Percentiles rank a stretch among this genome's conserved stretches.
Conservation (phyloP, 768 basidiomycete species). For the Lactifluus volemus region DNA sequence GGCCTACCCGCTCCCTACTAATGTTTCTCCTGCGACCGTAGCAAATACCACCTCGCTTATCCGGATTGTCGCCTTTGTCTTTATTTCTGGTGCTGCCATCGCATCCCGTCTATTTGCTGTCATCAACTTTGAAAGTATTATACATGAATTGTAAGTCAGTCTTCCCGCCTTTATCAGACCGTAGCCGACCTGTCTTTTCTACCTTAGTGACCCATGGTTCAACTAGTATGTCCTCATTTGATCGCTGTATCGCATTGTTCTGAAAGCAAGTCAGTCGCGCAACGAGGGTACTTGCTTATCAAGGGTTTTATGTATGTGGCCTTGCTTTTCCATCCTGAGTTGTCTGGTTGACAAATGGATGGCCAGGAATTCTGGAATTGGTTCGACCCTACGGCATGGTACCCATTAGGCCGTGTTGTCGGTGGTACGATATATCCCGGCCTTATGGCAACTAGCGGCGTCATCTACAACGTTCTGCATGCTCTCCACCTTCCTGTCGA, state of each 20-base stretch:
- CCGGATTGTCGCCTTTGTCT: slow-evolving; percentile 78
- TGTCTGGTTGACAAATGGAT: slow-evolving; percentile 12
- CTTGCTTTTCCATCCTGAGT: background rate
- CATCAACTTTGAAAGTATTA: slow-evolving; percentile 97
- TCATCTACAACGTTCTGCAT: slow-evolving; percentile 90
- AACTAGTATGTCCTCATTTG: slow-evolving; percentile 68
- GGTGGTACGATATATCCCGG: slow-evolving; percentile 99
- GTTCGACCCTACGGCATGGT: slow-evolving; percentile 99
- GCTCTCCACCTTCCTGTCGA: slow-evolving; percentile 91
- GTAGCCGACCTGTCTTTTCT: background rate
- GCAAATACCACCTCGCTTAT: slow-evolving; percentile 85
- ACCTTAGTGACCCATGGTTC: slow-evolving; percentile 90
- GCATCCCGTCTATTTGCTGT: slow-evolving; percentile 96
- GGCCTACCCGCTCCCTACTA: slow-evolving; percentile 66
- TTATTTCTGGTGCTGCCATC: slow-evolving; percentile 92
- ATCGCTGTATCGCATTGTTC: background rate
- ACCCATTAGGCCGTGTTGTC: slow-evolving; percentile 95
- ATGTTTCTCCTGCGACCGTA: slow-evolving; percentile 63
- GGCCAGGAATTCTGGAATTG: slow-evolving; percentile 98
- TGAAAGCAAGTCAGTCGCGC: slow-evolving; percentile 59
- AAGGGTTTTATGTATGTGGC: slow-evolving; percentile 87
- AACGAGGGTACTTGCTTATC: slow-evolving; percentile 78
- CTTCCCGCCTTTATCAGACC: background rate
- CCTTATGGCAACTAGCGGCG: slow-evolving; percentile 94
- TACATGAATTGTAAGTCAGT: slow-evolving; percentile 89